Evolutionary conservation across 345 rosid genomes (phyloP).

Genomic region (Microcos paniculata): DNA sequence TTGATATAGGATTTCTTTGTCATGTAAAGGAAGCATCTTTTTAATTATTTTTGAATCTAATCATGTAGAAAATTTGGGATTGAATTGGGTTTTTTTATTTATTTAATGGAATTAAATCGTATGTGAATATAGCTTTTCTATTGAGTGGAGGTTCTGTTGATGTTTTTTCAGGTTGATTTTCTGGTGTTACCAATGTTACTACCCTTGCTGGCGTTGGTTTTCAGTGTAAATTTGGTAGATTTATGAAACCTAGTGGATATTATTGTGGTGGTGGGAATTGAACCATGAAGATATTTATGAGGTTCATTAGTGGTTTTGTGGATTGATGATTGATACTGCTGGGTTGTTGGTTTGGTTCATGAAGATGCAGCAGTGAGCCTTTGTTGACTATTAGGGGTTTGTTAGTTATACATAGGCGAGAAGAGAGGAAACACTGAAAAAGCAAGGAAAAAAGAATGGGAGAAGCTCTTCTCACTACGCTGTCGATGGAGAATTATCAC

Average conservation of each 20-base stretch:
- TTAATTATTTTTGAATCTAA: neutral
- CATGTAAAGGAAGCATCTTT: neutral
- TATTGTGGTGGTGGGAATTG: slow-evolving; percentile 26
- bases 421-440: neutral
- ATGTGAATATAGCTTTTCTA: neutral
- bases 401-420: neutral
- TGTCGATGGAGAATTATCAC: slow-evolving; percentile 86
- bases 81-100: neutral
- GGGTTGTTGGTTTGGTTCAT: slow-evolving; percentile 9
- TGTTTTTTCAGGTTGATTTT: slow-evolving; percentile 4
- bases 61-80: neutral
- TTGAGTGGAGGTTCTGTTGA: neutral
- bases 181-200: slow-evolving; percentile 15
- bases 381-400: slow-evolving; percentile 17
- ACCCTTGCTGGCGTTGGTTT: slow-evolving; percentile 23
- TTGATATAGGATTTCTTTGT: neutral
- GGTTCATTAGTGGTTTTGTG: slow-evolving; percentile 60
- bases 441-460: slow-evolving; percentile 34
- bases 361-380: slow-evolving; percentile 10
- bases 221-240: slow-evolving; percentile 26
- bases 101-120: neutral
- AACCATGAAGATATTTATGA: slow-evolving; percentile 56
- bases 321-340: slow-evolving; percentile 43
- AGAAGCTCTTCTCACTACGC: slow-evolving; percentile 56
- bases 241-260: slow-evolving; percentile 12